Evolutionary conservation across 2,329 filamentous ascomycete species (phyloP).

Genomic region (Trichoderma gracile): DNA sequence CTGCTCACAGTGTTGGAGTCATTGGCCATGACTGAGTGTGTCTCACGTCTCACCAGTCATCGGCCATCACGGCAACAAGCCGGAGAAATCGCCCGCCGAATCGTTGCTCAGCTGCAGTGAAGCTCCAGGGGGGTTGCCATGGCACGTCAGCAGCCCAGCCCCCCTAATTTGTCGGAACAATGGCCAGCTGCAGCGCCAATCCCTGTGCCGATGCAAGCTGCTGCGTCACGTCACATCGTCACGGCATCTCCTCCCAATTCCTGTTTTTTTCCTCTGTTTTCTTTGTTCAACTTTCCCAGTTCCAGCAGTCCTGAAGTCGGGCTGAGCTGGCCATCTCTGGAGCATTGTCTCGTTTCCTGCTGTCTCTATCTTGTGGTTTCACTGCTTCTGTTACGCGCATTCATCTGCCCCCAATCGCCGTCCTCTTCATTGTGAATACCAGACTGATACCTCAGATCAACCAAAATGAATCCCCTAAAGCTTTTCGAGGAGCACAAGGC

Average conservation of each 20-base stretch:
- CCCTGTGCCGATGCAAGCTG: slow-evolving; percentile 7
- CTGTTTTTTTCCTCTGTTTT: not conserved
- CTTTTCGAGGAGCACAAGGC: slow-evolving; percentile 35
- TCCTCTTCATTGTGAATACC: not conserved
- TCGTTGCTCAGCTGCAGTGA: not conserved
- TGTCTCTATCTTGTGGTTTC: not conserved
- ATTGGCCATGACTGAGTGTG: too few species aligned
- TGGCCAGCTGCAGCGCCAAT: not conserved
- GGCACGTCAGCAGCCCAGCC: slow-evolving; percentile 24
- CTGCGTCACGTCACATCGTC: slow-evolving; percentile 13
- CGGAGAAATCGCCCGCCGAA: not conserved
- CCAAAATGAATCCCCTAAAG: slow-evolving; percentile 25
- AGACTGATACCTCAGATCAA: not conserved
- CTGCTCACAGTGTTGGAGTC: too few species aligned
- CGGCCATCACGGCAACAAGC: too few species aligned
- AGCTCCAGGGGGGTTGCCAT: slow-evolving; percentile 16
- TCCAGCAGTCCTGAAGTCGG: not conserved
- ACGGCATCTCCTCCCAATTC: slow-evolving; percentile 1
- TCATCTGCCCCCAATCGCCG: not conserved
- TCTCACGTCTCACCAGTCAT: too few species aligned
- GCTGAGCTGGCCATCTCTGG: not conserved
- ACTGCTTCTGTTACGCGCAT: not conserved
- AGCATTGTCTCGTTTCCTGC: not conserved
- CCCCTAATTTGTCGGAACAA: slow-evolving; percentile 19
- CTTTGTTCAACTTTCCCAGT: not conserved